Evolutionary conservation across 345 rosid genomes (phyloP), one percentile per base, ranked within the genome.

Genomic region (Brassica incana): DNA sequence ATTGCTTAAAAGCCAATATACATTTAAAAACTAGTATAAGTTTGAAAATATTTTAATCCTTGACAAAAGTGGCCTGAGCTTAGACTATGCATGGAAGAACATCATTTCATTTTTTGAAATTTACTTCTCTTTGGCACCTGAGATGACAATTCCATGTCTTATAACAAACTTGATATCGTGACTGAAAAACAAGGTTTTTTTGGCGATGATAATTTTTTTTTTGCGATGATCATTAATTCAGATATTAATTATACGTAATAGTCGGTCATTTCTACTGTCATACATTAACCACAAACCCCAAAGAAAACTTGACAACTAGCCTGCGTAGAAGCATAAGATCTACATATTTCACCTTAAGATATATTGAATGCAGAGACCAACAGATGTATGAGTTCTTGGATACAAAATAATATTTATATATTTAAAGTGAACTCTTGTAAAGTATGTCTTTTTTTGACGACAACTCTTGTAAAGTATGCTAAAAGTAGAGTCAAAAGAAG

Each of bases 401-500:
- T 78, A 72, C 67, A 25, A 48, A 15, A 63, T 62, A 15, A 32
- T 32, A 60, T 60, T 25, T 59, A 59, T 59, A 52, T 52, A 52
- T 66, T 62, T 18, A 58, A 58, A 58, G 54, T 73, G 14, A 58
- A 72, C 3, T 58, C 63, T 60, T 67, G 74, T 78, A 32, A 78
- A 65, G 72, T 70, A 77, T 40, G 38, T 33, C 4, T 27, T 27
- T 27, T 27, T 27, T 27, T 27, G 30, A 27, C 30, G 30, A 27
- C 30, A 27, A 27, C 30, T 27, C 30, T 27, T 27, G 30, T 27
- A 27, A 27, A 27, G 71, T 69, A 77, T 33, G 52, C 67, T 50
- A 33, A 50, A 63, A 71, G 75, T 63, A 25, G 43, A 25, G 43
- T 10, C 62, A 54, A 78, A 61, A 68, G 9, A 73, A 16, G 62